Conservation (phyloP, 1,284 basidiomycete genomes). For the Trichosporon sp. region DNA sequence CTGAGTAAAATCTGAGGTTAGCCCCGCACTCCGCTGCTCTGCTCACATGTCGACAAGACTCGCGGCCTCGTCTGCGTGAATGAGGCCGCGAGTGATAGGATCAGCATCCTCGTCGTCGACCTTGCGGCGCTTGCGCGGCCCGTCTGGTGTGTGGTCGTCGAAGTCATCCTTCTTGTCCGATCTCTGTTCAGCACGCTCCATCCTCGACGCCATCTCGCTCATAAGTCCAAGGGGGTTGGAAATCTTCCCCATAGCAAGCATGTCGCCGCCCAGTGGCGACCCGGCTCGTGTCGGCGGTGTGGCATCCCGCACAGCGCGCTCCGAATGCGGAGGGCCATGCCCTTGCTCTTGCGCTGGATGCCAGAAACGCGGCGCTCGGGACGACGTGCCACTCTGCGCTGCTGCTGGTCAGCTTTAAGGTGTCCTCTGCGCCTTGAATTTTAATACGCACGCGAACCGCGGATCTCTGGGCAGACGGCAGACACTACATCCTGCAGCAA, state of each 20-base stretch:
- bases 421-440: background rate
- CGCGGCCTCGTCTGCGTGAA: constrained; percentile 66
- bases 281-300: background rate
- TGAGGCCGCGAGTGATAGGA: constrained; percentile 51
- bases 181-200: constrained; percentile 16
- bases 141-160: background rate
- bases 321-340: background rate
- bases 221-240: constrained; percentile 21
- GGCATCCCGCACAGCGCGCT: background rate
- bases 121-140: background rate
- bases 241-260: constrained; percentile 16
- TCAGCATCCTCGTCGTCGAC: constrained; percentile 10
- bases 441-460: background rate
- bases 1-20: constrained; percentile 55
- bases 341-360: background rate
- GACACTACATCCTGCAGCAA: constrained; percentile 67
- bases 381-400: background rate
- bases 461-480: constrained; percentile 10
- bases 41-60: constrained; percentile 70
- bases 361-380: constrained; percentile 1
- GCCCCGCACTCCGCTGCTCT: background rate
- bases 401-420: background rate
- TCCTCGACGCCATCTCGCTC: constrained; percentile 21
- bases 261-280: constrained; percentile 9
- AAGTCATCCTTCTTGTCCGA: constrained; percentile 7